Conservation (phyloP, 352 stramenopile species). For the Pythium myriotylum region DNA sequence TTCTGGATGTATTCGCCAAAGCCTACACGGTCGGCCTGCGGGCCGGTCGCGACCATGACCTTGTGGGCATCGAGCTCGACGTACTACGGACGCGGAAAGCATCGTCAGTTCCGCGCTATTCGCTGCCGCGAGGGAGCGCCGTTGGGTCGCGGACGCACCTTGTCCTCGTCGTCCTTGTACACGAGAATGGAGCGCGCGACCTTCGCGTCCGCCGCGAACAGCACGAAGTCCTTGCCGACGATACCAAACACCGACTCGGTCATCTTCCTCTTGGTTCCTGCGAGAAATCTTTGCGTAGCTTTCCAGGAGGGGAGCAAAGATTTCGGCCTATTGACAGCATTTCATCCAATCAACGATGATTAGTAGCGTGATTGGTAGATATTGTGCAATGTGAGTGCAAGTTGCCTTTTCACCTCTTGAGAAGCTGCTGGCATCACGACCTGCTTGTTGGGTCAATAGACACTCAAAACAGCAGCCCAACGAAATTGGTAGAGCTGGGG, state of each 20-base stretch:
- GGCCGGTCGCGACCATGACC: constrained; percentile 72
- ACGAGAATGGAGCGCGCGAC: constrained; percentile 91
- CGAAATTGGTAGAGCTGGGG: no score
- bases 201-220: constrained; percentile 90
- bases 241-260: constrained; percentile 91
- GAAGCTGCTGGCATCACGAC: no score
- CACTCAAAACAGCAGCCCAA: no score
- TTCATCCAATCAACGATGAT: not conserved
- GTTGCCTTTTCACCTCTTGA: no score
- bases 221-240: constrained; percentile 91
- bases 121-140: no score
- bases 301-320: constrained; percentile 1
- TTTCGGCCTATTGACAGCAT: not conserved
- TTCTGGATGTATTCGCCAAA: constrained; percentile 91
- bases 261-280: constrained; percentile 27
- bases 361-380: not conserved
- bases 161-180: constrained; percentile 93
- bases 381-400: no score
- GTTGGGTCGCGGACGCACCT: constrained; percentile 49
- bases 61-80: constrained; percentile 84
- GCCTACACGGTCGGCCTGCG: constrained; percentile 78
- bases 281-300: constrained; percentile 25
- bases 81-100: constrained; percentile 37
- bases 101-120: not conserved
- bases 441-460: no score